Evolutionary conservation across 805 yeast species (phyloP).

Genomic region (Isabelozyma rhagii): DNA sequence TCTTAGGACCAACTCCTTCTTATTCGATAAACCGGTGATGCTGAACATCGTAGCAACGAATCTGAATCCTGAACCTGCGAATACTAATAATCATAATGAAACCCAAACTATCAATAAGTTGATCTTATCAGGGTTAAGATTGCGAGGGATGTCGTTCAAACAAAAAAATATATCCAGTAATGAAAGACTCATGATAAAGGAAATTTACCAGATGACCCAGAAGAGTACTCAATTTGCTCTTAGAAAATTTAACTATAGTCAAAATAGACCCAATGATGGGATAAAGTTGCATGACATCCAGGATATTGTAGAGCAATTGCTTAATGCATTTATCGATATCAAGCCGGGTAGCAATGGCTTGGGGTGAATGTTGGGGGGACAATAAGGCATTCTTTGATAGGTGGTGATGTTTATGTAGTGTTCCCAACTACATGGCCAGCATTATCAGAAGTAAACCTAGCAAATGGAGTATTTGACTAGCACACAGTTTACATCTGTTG

Average conservation of each 20-base stretch:
- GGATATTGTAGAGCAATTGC: conserved; percentile 36
- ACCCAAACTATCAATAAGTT: conserved; percentile 28
- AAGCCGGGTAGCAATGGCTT: background rate
- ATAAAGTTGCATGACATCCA: conserved; percentile 30
- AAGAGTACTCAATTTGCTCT: conserved; percentile 37
- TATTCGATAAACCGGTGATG: conserved; percentile 35
- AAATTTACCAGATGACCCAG: conserved; percentile 39
- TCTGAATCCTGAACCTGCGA: conserved; percentile 10
- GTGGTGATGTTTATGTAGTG: no score
- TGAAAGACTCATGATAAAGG: conserved; percentile 35
- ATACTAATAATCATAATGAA: conserved; percentile 1
- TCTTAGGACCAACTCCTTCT: conserved; percentile 15
- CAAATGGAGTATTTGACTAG: no score
- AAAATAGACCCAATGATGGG: conserved; percentile 12
- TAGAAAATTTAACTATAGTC: conserved; percentile 31
- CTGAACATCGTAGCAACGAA: conserved; percentile 17
- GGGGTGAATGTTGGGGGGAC: background rate
- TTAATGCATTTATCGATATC: conserved; percentile 35
- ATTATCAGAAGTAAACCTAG: no score
- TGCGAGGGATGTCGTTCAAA: conserved; percentile 32
- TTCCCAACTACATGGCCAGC: no score
- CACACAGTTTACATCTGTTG: no score
- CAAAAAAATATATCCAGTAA: conserved; percentile 17
- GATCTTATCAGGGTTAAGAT: conserved; percentile 39
- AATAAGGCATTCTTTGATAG: no score